These are phyloP conservation scores for Penicillium tannophilum DNA, from an alignment of 495 filamentous ascomycete species.

Conservation along the genomic window DNA sequence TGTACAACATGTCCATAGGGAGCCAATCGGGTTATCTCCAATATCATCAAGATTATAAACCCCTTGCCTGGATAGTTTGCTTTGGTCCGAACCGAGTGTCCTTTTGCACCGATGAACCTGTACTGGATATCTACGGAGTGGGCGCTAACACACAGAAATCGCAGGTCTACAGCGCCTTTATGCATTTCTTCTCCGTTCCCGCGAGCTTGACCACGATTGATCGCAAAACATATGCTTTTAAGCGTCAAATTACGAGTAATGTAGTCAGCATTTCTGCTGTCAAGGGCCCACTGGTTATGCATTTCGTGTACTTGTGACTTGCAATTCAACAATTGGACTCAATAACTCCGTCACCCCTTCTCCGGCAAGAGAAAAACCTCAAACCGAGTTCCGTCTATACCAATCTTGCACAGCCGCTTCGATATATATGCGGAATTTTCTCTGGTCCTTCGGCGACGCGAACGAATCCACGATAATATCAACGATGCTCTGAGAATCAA, in stretches of 20 bases:
- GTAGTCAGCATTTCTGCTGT: not conserved
- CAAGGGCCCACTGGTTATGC: not conserved
- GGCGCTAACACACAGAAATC: not conserved
- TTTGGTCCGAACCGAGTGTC: not conserved
- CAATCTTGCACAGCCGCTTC: no score
- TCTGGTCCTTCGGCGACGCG: no score
- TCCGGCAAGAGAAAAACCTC: no score
- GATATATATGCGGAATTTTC: no score
- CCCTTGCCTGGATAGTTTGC: not conserved
- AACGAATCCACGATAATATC: no score
- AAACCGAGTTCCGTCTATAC: no score
- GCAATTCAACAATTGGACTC: no score
- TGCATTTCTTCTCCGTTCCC: not conserved
- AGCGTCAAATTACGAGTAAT: not conserved
- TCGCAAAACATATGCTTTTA: not conserved
- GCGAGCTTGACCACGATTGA: not conserved
- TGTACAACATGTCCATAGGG: conserved; percentile 31
- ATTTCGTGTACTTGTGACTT: no score
- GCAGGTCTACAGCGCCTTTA: not conserved
- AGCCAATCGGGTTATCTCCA: conserved; percentile 1
- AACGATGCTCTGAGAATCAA: no score
- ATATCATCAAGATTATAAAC: not conserved
- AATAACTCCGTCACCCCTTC: no score
- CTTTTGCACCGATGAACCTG: not conserved
- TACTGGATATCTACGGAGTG: not conserved